A percentile compares a stretch with the other conserved stretches of the same genome.
Evolutionary conservation across 768 basidiomycete genomes (phyloP).

Genomic region (Leccinum pellstonianum): DNA sequence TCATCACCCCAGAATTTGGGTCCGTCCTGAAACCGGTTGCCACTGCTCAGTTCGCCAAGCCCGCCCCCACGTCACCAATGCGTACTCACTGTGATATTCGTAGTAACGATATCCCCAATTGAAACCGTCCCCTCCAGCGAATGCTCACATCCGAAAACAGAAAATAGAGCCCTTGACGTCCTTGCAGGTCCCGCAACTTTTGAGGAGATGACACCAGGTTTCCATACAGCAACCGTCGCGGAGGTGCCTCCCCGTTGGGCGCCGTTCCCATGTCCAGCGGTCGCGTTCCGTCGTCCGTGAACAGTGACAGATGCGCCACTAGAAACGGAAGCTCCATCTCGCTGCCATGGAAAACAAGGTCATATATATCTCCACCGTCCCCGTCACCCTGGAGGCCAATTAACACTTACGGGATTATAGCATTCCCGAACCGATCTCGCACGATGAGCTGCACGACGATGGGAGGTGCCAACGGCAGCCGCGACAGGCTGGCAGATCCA

Average conservation of each 20-base stretch:
- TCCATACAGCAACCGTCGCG: conserved; percentile 74
- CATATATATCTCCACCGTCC: conserved; percentile 23
- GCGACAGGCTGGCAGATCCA: conserved; percentile 68
- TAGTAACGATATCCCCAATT: conserved; percentile 70
- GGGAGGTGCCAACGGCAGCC: conserved; percentile 82
- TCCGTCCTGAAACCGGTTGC: conserved; percentile 41
- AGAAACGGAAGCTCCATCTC: conserved; percentile 87
- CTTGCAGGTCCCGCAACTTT: conserved; percentile 75
- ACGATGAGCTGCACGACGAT: conserved; percentile 78
- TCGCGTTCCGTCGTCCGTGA: conserved; percentile 62
- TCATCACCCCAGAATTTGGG: conserved; percentile 44
- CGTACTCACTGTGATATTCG: conserved; percentile 69
- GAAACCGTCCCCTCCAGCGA: conserved; percentile 72
- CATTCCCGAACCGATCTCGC: conserved; percentile 67
- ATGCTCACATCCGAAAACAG: conserved; percentile 91
- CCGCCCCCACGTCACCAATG: conserved; percentile 11
- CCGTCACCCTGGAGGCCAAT: conserved; percentile 18
- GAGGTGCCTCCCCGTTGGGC: conserved; percentile 40
- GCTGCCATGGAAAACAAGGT: conserved; percentile 41
- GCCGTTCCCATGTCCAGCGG: conserved; percentile 65
- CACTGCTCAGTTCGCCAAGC: conserved; percentile 14
- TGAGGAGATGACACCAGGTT: conserved; percentile 83
- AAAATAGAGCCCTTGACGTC: conserved; percentile 81
- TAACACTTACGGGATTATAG: conserved; percentile 71
- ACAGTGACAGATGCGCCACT: conserved; percentile 77